phyloP scores from a whole-genome alignment of 1,139 yeast genomes.

The Saccharomyces pastorianus region DNA sequence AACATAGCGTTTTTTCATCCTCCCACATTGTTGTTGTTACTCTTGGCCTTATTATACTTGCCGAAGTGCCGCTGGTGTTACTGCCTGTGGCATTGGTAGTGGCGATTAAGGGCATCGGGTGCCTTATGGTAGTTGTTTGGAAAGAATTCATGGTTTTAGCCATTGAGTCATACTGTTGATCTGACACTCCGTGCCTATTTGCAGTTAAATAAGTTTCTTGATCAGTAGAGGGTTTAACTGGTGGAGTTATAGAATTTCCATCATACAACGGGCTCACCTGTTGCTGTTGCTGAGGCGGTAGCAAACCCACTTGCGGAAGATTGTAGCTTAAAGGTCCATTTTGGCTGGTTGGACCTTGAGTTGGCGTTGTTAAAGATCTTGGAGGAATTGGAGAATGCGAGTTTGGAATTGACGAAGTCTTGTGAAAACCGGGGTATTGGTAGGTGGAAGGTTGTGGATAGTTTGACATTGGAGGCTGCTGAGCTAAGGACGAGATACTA shows the following conservation, averaged over 20 bases:
- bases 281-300: conserved; percentile 9
- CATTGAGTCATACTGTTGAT: conserved; percentile 8
- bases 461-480: conserved; percentile 3
- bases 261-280: conserved; percentile 13
- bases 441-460: conserved; percentile 9
- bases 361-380: conserved; percentile 4
- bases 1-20: conserved; percentile 85
- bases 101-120: conserved; percentile 14
- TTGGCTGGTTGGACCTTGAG: conserved; percentile 8
- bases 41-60: not conserved
- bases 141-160: conserved; percentile 13
- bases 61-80: not conserved
- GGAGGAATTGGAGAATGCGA: not conserved
- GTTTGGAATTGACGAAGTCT: not conserved
- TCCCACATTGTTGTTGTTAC: conserved; percentile 86
- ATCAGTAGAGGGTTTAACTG: not conserved
- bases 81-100: conserved; percentile 8
- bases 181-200: not conserved
- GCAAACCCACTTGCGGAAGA: not conserved
- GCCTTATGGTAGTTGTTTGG: conserved; percentile 12
- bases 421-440: conserved; percentile 12
- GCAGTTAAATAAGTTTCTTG: not conserved
- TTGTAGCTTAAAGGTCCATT: not conserved
- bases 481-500: not conserved
- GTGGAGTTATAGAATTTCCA: not conserved